A percentile compares a stretch with the other conserved stretches of the same genome.
These are phyloP conservation scores for Diophrys sp. DNA, from an alignment of 73 alveolate species.

Conservation along the genomic window DNA sequence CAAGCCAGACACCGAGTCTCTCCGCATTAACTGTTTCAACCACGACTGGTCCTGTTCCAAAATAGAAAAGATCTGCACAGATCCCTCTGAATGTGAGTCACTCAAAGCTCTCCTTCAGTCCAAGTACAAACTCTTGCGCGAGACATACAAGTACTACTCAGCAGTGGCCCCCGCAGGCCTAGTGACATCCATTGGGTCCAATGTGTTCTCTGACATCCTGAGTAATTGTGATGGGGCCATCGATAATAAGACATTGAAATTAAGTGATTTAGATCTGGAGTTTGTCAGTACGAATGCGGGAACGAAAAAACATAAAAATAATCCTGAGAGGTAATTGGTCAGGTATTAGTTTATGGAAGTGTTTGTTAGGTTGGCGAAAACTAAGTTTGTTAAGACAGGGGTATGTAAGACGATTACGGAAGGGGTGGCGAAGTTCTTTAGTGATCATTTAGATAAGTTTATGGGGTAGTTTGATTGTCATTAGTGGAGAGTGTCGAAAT, in stretches of 20 bases:
- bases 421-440: slow-evolving; percentile 36
- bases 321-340: slow-evolving; percentile 72
- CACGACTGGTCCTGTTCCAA: slow-evolving; percentile 71
- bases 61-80: slow-evolving; percentile 42
- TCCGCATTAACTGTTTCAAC: slow-evolving; percentile 76
- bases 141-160: slow-evolving; percentile 58
- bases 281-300: slow-evolving; percentile 68
- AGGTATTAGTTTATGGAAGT: too few species aligned
- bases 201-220: slow-evolving; percentile 49
- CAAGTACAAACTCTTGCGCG: slow-evolving; percentile 30
- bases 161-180: slow-evolving; percentile 59
- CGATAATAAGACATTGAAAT: slow-evolving; percentile 46
- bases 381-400: slow-evolving; percentile 60
- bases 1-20: slow-evolving; percentile 63
- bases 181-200: slow-evolving; percentile 55
- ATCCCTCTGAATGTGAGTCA: slow-evolving; percentile 16
- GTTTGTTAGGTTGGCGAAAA: slow-evolving; percentile 66
- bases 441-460: slow-evolving; percentile 21
- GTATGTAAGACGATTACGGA: slow-evolving; percentile 30
- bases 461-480: slow-evolving; percentile 33
- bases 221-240: slow-evolving; percentile 35
- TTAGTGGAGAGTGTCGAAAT: slow-evolving; percentile 57
- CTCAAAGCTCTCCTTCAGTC: slow-evolving; percentile 22
- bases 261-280: slow-evolving; percentile 55
- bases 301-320: slow-evolving; percentile 58